phyloP scores from a whole-genome alignment of 768 basidiomycete genomes.

The Tulasnella sp. region DNA sequence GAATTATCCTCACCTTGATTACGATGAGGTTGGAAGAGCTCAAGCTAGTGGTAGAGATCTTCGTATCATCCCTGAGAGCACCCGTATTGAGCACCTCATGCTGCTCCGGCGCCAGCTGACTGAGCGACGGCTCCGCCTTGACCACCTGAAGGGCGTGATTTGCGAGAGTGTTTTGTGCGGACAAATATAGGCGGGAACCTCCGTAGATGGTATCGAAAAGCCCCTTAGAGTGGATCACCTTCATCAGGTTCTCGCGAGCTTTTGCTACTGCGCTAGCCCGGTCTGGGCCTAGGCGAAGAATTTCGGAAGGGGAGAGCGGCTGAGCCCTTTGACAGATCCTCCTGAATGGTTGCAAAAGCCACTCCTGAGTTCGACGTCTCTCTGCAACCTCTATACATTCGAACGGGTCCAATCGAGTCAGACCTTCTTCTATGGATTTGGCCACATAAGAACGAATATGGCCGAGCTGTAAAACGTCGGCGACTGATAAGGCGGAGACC shows the following conservation, averaged over 20 bases:
- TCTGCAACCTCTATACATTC: background rate
- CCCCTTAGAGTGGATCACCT: background rate
- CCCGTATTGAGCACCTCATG: background rate
- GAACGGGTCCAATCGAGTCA: background rate
- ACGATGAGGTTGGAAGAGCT: background rate
- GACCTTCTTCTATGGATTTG: background rate
- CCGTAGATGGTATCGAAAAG: background rate
- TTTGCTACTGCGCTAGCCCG: background rate
- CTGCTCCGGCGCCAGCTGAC: background rate
- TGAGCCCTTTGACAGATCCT: background rate
- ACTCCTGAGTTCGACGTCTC: background rate
- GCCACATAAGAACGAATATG: background rate
- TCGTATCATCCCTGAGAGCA: background rate
- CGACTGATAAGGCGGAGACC: background rate
- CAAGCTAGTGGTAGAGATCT: background rate
- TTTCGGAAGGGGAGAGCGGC: background rate
- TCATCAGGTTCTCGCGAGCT: background rate
- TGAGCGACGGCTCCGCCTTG: background rate
- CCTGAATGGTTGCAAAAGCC: background rate
- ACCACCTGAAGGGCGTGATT: background rate
- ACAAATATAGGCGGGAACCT: background rate
- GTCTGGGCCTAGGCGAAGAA: background rate
- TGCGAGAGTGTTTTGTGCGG: background rate
- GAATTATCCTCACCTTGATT: background rate
- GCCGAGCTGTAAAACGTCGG: background rate